Evolutionary conservation across 257 asterid species (phyloP).

Genomic region (Datura wrightii): DNA sequence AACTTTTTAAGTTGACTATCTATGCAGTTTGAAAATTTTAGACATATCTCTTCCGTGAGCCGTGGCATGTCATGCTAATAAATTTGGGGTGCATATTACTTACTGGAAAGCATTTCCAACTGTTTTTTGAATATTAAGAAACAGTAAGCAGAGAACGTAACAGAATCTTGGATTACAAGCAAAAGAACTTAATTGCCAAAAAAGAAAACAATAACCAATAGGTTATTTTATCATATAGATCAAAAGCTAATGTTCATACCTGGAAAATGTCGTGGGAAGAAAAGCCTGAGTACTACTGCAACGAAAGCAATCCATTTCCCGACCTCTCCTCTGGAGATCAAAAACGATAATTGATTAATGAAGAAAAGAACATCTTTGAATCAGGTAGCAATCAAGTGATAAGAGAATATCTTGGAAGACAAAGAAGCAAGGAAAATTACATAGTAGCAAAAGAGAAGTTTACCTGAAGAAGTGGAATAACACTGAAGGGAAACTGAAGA

Average conservation of each 20-base stretch:
- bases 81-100: neutral
- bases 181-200: neutral
- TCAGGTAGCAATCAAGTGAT: neutral
- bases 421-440: conserved; percentile 10
- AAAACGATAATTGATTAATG: neutral
- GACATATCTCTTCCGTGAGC: neutral
- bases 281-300: conserved; percentile 87
- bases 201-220: neutral
- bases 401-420: neutral
- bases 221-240: neutral
- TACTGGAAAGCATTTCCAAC: neutral
- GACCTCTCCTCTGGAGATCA: conserved; percentile 72
- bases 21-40: conserved; percentile 15
- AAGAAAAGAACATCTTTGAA: conserved; percentile 12
- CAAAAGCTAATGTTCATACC: conserved; percentile 44
- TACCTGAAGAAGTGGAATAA: conserved; percentile 65
- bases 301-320: conserved; percentile 88
- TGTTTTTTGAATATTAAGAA: conserved; percentile 9
- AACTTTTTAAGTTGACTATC: neutral
- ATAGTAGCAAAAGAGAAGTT: conserved; percentile 25
- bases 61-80: conserved; percentile 1
- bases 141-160: neutral
- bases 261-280: conserved; percentile 95
- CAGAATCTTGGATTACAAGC: neutral
- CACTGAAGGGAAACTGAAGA: conserved; percentile 40